Evolutionary conservation across 2,329 filamentous ascomycete species (phyloP), one percentile per base, ranked within the genome.

Genomic region (Geosmithia flava): DNA sequence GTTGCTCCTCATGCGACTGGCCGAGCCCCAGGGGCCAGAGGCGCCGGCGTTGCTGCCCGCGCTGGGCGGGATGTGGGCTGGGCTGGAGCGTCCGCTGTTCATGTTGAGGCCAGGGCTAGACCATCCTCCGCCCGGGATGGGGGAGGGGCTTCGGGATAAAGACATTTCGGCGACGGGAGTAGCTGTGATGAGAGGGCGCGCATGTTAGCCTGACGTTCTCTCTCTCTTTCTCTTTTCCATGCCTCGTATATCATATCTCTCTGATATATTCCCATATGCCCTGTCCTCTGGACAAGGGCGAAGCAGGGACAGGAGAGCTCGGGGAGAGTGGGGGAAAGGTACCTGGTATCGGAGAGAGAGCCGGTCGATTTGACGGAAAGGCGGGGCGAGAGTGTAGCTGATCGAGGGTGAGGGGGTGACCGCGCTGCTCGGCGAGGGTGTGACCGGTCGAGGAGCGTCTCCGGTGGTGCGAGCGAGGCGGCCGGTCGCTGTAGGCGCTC

Each of bases 101-200:
- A 85, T 81, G 59, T 80, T 84, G 60, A 87, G 75, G 53, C 83
- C 87, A 49, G 85, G 88, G 67, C 84, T 93, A 49, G 87, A 81
- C 90, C 91, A 96, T 57, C 89, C 89, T 61, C 87, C 88, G 58
- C 85, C 85, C 52, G 81, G 84, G 53, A 81, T 77, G 52, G 90
- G 91, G 49, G 88, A 95, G 46, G 90, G 87, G 61, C 87, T 94
- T 67, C 88, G 81, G 55, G 89, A 93, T 53, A 91, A 70, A 55
- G 86, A 86, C 90, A 95, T 95, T 58, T 70, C 67, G 55, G 66
- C 59, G 56, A 68, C 72, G 42, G 79, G 74, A 47, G 74, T 81
- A 59, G 76, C 73, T 76, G 64, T 50, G 13, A 46, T 20, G 23
- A 20, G 43, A 27, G 7, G 44, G 11, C 29, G 29, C 29, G 6